Evolutionary conservation across 192 early-diverging fungal species (phyloP), one percentile per base, ranked within the genome.

Genomic region (Podochytrium sp.): DNA sequence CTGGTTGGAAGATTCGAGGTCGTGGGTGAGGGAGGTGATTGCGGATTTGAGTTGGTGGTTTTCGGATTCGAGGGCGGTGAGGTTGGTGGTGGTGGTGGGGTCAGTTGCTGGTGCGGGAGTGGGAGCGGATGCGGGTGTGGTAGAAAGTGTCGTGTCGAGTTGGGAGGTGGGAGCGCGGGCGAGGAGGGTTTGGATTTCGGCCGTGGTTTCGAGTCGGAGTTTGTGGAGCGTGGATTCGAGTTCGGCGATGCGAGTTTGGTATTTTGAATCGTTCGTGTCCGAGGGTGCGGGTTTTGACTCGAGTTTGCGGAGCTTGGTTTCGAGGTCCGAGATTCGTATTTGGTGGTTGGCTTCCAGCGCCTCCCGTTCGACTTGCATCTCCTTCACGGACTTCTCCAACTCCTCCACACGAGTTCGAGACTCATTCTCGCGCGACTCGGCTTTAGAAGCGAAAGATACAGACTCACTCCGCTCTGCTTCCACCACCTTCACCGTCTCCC

Each of bases 21-120:
- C 69, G 18, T 71, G 43, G 32, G 4, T 59, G 29, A 71, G 39
- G 29, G 69, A 71, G 1, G 53, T n/a, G 27, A 71, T 2, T 1
- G 49, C 39, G 25, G 4, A 38, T 3, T 23, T 38, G 27, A 71
- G 69, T 42, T 71, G 35, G 25, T 18, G 3, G 50, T 68, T 68
- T 68, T 53, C 50, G 2, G 50, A 27, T 59, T 59, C n/a, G 27
- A 71, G 55, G 6, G 32, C 39, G 5, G 5, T 12, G 25, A 59
- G 25, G 32, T 33, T 7, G 5, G 38, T 29, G 7, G 52, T 51
- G 12, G 20, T 43, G 23, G 55, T 27, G 12, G 52, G n/a, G 32
- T 47, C 3, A 14, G 47, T 29, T 51, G 59, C 20, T 61, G 38
- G 59, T 18, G 59, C 12, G 16, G 33, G 5, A n/a, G n/a, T n/a